phyloP scores from a whole-genome alignment of 306 rosid species.

The Canavalia ensiformis region DNA sequence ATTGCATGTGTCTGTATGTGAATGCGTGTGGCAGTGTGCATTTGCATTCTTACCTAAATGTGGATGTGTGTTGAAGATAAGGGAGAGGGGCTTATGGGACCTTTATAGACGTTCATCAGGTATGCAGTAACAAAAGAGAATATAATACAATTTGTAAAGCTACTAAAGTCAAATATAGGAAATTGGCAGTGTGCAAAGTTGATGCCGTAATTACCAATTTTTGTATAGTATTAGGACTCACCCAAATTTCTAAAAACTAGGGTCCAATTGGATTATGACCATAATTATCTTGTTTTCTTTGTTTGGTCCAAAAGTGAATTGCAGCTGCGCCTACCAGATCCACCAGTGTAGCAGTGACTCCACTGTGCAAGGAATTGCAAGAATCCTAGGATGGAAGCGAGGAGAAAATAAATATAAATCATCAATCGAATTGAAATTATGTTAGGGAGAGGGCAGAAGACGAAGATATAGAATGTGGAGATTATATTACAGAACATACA shows the following conservation, averaged over 20 bases:
- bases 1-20: neutral
- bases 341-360: too few relatives aligned
- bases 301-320: slow-evolving; percentile 13
- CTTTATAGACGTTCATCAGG: slow-evolving; percentile 17
- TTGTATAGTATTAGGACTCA: neutral
- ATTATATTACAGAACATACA: too few relatives aligned
- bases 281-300: slow-evolving; percentile 36
- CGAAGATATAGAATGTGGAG: too few relatives aligned
- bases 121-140: neutral
- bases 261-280: slow-evolving; percentile 49
- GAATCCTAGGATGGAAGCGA: too few relatives aligned
- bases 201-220: slow-evolving; percentile 33
- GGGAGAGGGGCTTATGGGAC: slow-evolving; percentile 1
- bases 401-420: too few relatives aligned
- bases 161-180: slow-evolving; percentile 49
- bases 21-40: neutral
- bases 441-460: too few relatives aligned
- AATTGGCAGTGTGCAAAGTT: slow-evolving; percentile 48
- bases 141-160: slow-evolving; percentile 11
- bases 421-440: too few relatives aligned
- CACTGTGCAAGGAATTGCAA: too few relatives aligned
- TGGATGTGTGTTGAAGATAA: neutral
- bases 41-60: too few relatives aligned
- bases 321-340: too few relatives aligned
- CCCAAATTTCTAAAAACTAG: slow-evolving; percentile 42